Conservation (phyloP, 179 eudicot species). For the Corrigiola litoralis region DNA sequence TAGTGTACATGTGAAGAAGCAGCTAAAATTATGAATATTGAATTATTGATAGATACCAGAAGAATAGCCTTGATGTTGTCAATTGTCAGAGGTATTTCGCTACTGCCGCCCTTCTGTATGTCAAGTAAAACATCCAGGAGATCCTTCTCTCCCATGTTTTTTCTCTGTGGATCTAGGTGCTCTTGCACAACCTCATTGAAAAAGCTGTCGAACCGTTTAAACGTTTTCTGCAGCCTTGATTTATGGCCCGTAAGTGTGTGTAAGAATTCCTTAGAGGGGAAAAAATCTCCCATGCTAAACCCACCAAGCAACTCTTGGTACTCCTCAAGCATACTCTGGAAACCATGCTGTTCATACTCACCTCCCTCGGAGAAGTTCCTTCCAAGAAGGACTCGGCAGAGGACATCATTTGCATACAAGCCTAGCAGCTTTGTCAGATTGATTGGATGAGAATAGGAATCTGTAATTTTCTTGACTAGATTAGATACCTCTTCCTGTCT, state of each 20-base stretch:
- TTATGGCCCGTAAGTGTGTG: constrained; percentile 39
- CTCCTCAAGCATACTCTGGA: constrained; percentile 30
- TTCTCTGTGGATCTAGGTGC: constrained; percentile 28
- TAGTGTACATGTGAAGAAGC: neutral
- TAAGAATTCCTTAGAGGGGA: constrained; percentile 58
- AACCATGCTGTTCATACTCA: no score
- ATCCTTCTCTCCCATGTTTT: constrained; percentile 10
- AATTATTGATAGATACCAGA: constrained; percentile 14
- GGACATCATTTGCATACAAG: constrained; percentile 28
- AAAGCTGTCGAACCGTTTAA: constrained; percentile 40
- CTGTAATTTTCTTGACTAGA: constrained; percentile 20
- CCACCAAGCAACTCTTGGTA: constrained; percentile 35
- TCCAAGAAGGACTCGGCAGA: constrained; percentile 42
- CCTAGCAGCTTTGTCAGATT: constrained; percentile 29
- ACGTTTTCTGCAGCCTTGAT: constrained; percentile 37
- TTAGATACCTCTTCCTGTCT: constrained; percentile 27
- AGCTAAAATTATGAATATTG: neutral
- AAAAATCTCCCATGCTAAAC: constrained; percentile 35
- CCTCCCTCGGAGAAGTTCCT: constrained; percentile 34
- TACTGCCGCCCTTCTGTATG: constrained; percentile 20
- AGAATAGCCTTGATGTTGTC: constrained; percentile 34
- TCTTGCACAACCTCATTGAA: constrained; percentile 43
- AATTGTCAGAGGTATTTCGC: constrained; percentile 21
- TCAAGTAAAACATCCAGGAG: constrained; percentile 37
- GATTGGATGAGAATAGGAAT: constrained; percentile 8